phyloP scores from a whole-genome alignment of 148 eudicot genomes.

The Rhododendron kiyosumense region DNA sequence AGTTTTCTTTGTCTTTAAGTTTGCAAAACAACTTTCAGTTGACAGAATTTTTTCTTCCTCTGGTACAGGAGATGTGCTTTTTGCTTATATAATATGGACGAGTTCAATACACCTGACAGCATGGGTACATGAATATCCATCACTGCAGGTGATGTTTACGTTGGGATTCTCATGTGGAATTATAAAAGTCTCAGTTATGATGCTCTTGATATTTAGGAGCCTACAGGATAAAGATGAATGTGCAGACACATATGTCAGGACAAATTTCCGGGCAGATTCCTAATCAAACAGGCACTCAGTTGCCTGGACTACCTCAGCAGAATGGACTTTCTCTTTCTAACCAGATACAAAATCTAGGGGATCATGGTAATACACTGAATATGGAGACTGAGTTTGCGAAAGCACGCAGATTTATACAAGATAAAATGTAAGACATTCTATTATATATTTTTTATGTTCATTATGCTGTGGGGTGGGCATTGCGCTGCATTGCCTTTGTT shows the following conservation, averaged over 20 bases:
- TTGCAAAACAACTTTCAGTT: not conserved
- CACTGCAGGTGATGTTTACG: not conserved
- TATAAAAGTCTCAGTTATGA: not conserved
- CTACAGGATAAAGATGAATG: slow-evolving; percentile 29
- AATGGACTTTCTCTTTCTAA: slow-evolving; percentile 47
- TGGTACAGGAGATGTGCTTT: not conserved
- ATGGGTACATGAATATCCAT: not conserved
- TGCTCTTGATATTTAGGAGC: not conserved
- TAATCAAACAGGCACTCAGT: slow-evolving; percentile 48
- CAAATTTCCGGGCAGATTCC: slow-evolving; percentile 66
- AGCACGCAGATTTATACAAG: slow-evolving; percentile 47
- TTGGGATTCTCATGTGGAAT: not conserved
- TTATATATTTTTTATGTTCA: not conserved
- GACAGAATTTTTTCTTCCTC: not conserved
- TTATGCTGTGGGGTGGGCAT: not conserved
- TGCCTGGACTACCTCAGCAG: slow-evolving; percentile 47
- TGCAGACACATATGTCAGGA: slow-evolving; percentile 52
- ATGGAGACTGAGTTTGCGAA: slow-evolving; percentile 40
- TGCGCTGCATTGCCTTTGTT: not conserved
- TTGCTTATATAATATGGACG: not conserved
- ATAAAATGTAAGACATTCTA: slow-evolving; percentile 58
- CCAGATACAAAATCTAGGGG: slow-evolving; percentile 47
- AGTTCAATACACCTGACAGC: slow-evolving; percentile 2
- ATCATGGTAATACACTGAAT: slow-evolving; percentile 32
- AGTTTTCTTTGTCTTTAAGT: not conserved